Evolutionary conservation across 2,329 filamentous ascomycete genomes (phyloP), one percentile per base, ranked within the genome.

Genomic region (Chrysoporthe austroafricana): DNA sequence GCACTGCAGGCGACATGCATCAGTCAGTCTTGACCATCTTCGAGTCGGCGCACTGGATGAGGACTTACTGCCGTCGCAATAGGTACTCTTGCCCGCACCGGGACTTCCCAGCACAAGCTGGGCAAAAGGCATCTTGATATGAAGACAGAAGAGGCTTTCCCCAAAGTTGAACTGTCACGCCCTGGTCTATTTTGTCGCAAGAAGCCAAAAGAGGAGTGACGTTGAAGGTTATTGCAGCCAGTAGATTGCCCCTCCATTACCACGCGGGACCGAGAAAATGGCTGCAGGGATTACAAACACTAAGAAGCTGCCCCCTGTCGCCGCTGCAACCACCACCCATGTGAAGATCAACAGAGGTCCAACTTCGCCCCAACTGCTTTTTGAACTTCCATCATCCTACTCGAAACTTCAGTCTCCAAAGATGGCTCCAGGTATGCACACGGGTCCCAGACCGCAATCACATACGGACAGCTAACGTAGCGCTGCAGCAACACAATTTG

Each of bases 11-110:
- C 48, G 14, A 2, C 46, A 52, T 16, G 59, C 42, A 44, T 62
- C 3, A 8, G 34, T 63, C 48, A 59, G 68, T 57, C 16, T 66
- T 56, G 66, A 50, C 36, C 65, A 48, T 60, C n/a, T 32, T 16
- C 11, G 34, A 39, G 26, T 60, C 32, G 52, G 63, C 46, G 50
- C 62, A n/a, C 63, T 16, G 4, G 21, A 46, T 13, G 39, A 63
- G 26, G 34, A 60, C 88, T 78, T 79, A 90, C 88, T 97, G 77
- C 96, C 96, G 88, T 98, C 93, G 84, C 95, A 98, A 78, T 97
- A 97, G 8, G 96, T 99, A 72, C 94, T 97, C 82, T 99, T 99
- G 70, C 96, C 96, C 42, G 94, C 90, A 74, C 96, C 96, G 7
- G 96, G 96, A 72, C 94, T 95, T n/a, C 96, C 96, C 74, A 97